Base-by-base conservation (phyloP, 495 filamentous ascomycete species). In the Ascodesmis nigricans region DNA sequence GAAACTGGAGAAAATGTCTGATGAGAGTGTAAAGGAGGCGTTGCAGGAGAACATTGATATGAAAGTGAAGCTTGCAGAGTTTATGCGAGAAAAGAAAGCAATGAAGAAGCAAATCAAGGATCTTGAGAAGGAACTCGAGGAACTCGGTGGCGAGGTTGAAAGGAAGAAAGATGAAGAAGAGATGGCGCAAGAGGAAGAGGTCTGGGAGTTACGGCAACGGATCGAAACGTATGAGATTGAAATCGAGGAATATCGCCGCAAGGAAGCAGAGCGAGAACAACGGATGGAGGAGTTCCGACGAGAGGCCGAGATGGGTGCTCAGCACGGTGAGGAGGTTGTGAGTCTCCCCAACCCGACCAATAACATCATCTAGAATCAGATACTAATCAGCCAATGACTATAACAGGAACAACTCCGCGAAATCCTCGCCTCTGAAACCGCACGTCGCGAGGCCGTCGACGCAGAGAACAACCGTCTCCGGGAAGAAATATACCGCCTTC, bases 21-120 rank as follows among this genome's bases (percentile, higher is more conserved):
- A 95, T 52, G 90, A 97, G 53, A 79, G 82, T 33, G 73, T 95
- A 52, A 91, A 90, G 57, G 83, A 91, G 50, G 82, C 92, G 73
- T 84, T 91, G 43, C 76, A 77, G 14, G 83, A 95, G 56, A 97
- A 92, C 53, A 81, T 93, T 9, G 83, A 95, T 53, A 62, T 93
- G 35, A 83, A 83, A 50, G 91, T 84, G 2, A 74, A 78, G 31
- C 69, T 92, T 38, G 67, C 83, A 7, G 76, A 83, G 31, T 64
- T 78, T 20, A 78, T 84, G 51, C 75, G 90, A 34, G 90, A 95
- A 31, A 84, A 78, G 35, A 84, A 84, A 47, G 59, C 67, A 10
- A 53, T 93, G 27, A 72, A 77, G 24, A 65, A 75, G 33, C 72
- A 71, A 31, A 63, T 91, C 26, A 74, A 78, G 38, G 78, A 91